These are phyloP conservation scores for Microcyclosporella mali DNA, from an alignment of 2,329 filamentous ascomycete genomes.

Conservation along the genomic window DNA sequence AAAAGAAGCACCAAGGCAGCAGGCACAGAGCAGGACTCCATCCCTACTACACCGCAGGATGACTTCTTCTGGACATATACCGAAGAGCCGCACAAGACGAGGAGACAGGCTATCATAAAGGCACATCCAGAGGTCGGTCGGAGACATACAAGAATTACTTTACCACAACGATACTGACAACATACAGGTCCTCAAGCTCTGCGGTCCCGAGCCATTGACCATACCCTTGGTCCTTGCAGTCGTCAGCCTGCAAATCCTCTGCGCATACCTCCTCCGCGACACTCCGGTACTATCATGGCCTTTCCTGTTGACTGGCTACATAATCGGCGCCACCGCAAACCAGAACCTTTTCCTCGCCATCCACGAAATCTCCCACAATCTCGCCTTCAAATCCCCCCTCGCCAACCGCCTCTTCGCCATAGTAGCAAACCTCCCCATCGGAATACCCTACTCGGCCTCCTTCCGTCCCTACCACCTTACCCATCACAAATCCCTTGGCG, in stretches of 20 bases:
- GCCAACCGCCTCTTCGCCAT: slow-evolving; percentile 84
- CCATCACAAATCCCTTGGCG: slow-evolving; percentile 96
- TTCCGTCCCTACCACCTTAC: slow-evolving; percentile 98
- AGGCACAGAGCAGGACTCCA: slow-evolving; percentile 13
- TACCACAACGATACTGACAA: slow-evolving; percentile 3
- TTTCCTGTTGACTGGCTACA: slow-evolving; percentile 82
- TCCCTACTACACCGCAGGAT: slow-evolving; percentile 32
- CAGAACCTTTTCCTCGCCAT: slow-evolving; percentile 98
- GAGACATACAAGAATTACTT: background rate
- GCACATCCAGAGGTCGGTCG: slow-evolving; percentile 79
- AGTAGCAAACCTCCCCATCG: slow-evolving; percentile 92
- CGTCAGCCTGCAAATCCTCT: slow-evolving; percentile 71
- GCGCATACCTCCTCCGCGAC: slow-evolving; percentile 70
- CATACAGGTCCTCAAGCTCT: slow-evolving; percentile 82
- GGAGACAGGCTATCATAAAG: slow-evolving; percentile 92
- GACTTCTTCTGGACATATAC: slow-evolving; percentile 99
- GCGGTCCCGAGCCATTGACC: slow-evolving; percentile 89
- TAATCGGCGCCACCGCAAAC: slow-evolving; percentile 90
- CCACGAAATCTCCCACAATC: slow-evolving; percentile 97
- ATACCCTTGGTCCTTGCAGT: slow-evolving; percentile 86
- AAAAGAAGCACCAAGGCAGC: background rate
- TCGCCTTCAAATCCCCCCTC: slow-evolving; percentile 76
- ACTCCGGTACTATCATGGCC: slow-evolving; percentile 74
- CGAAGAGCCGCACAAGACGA: slow-evolving; percentile 89
- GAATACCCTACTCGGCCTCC: slow-evolving; percentile 88